Percentiles rank a stretch among this genome's conserved stretches.
Evolutionary conservation across 2,329 filamentous ascomycete species (phyloP).

Genomic region (Penicillium polonicum): DNA sequence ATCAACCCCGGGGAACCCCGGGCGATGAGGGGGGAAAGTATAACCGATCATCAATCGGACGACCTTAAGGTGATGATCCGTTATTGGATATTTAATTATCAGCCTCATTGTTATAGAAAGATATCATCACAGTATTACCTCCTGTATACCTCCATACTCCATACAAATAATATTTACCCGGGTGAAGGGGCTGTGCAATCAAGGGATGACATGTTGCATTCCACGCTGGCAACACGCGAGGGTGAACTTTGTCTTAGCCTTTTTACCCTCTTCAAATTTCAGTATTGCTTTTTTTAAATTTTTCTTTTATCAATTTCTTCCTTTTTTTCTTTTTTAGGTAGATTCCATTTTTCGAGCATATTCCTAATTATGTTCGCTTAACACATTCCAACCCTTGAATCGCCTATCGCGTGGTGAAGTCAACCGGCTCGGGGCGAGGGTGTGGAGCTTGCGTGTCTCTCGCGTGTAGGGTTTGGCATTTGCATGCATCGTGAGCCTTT

Average conservation of each 20-base stretch:
- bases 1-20: not conserved
- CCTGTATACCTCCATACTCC: not conserved
- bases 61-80: not conserved
- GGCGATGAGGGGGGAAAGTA: not conserved
- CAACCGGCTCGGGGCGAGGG: conserved; percentile 10
- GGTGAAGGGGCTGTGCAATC: conserved; percentile 23
- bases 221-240: conserved; percentile 16
- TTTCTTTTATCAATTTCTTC: not conserved
- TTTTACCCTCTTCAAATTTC: not conserved
- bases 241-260: conserved; percentile 6
- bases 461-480: conserved; percentile 14
- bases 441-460: conserved; percentile 9
- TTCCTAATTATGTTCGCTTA: conserved; percentile 1
- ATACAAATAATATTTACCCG: not conserved
- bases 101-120: not conserved
- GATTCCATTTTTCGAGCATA: not conserved
- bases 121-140: not conserved
- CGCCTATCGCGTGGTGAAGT: conserved; percentile 9
- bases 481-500: conserved; percentile 5
- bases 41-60: not conserved
- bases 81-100: not conserved
- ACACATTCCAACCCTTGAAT: conserved; percentile 17
- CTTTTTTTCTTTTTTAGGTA: not conserved
- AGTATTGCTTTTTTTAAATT: not conserved
- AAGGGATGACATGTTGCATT: conserved; percentile 30